A percentile compares a stretch with the other conserved stretches of the same genome.
Conservation (phyloP, 305 asterid genomes). For the Fraxinus ornus region DNA sequence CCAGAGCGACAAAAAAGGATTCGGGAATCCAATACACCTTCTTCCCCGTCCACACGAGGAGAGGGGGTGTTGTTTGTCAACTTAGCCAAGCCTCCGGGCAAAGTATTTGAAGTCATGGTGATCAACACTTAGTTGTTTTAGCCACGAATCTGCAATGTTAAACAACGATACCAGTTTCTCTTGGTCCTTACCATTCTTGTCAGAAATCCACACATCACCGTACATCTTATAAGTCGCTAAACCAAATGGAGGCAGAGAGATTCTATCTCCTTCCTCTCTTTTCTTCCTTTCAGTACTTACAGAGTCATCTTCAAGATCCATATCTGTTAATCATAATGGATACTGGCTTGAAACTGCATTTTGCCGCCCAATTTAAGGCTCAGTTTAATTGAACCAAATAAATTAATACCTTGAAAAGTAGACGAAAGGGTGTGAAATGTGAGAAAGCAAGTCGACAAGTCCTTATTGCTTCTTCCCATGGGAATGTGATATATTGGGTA, state of each 20-base stretch:
- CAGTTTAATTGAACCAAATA: not conserved
- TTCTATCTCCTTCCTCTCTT: slow-evolving; percentile 53
- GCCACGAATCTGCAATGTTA: slow-evolving; percentile 91
- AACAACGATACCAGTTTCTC: slow-evolving; percentile 60
- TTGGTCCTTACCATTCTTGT: slow-evolving; percentile 59
- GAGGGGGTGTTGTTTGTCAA: not conserved
- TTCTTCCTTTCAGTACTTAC: slow-evolving; percentile 36
- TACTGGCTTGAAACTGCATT: not conserved
- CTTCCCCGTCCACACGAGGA: slow-evolving; percentile 18
- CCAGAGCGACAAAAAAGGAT: slow-evolving; percentile 6
- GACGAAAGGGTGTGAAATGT: slow-evolving; percentile 95
- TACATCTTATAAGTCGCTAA: slow-evolving; percentile 90
- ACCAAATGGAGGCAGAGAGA: slow-evolving; percentile 77
- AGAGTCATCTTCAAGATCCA: slow-evolving; percentile 49
- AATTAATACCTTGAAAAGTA: slow-evolving; percentile 74
- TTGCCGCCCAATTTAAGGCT: not conserved
- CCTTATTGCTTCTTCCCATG: slow-evolving; percentile 72
- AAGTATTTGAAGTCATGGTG: slow-evolving; percentile 95
- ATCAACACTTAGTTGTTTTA: slow-evolving; percentile 84
- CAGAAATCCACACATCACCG: slow-evolving; percentile 79
- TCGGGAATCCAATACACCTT: slow-evolving; percentile 10
- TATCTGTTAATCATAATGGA: slow-evolving; percentile 37
- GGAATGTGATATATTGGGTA: slow-evolving; percentile 98
- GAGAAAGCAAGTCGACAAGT: slow-evolving; percentile 91
- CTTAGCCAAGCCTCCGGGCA: slow-evolving; percentile 58